Conservation (phyloP, 2,329 filamentous ascomycete species). For the Fonsecaea pedrosoi region DNA sequence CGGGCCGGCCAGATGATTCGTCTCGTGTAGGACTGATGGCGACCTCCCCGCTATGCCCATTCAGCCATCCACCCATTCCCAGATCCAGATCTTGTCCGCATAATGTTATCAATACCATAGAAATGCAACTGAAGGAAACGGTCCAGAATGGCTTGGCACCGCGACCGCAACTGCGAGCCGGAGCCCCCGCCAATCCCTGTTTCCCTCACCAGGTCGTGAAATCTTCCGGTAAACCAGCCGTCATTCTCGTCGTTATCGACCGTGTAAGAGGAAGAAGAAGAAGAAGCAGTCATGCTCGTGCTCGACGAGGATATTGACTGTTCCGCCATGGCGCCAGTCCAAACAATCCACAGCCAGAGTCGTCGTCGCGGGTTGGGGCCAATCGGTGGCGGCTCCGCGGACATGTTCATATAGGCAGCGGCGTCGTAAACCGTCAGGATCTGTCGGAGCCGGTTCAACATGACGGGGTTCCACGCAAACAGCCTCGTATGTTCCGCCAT, state of each 20-base stretch:
- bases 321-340: constrained; percentile 11
- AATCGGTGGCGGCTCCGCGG: neutral
- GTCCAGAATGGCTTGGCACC: constrained; percentile 11
- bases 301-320: neutral
- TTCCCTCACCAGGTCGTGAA: constrained; percentile 1
- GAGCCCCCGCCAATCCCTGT: neutral
- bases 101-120: neutral
- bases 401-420: neutral
- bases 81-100: neutral
- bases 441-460: constrained; percentile 2
- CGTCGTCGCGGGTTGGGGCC: neutral
- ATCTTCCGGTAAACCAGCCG: constrained; percentile 1
- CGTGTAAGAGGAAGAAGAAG: no score
- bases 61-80: neutral
- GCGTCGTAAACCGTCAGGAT: neutral
- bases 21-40: no score
- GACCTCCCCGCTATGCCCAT: no score
- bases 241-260: neutral
- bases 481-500: constrained; percentile 8
- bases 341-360: constrained; percentile 5
- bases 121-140: constrained; percentile 12
- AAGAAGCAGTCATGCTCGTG: no score
- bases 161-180: neutral
- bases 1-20: no score
- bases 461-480: constrained; percentile 11